Conservation (phyloP, 768 basidiomycete species). For the Suillus alpinus region DNA sequence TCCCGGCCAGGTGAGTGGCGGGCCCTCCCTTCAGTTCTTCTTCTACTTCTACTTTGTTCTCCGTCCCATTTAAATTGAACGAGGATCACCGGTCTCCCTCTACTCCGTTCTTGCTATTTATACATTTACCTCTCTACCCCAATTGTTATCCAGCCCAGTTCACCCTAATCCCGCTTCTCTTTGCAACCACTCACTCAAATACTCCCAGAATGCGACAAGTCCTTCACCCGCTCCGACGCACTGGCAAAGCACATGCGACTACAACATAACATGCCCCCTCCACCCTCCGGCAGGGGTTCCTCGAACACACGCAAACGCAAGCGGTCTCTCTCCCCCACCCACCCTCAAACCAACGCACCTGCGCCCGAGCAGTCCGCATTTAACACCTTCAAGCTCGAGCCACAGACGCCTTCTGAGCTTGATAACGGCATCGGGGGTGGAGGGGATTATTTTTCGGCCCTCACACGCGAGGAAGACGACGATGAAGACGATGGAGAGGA, state of each 20-base stretch:
- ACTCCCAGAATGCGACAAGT: slow-evolving; percentile 82
- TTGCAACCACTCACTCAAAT: not conserved
- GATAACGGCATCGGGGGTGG: slow-evolving; percentile 23
- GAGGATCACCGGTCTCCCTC: not conserved
- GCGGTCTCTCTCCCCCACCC: slow-evolving; percentile 29
- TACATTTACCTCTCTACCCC: not conserved
- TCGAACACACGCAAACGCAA: slow-evolving; percentile 66
- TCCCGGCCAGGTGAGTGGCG: slow-evolving; percentile 62
- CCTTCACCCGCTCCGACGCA: slow-evolving; percentile 93
- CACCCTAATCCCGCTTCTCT: not conserved
- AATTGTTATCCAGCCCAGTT: not conserved
- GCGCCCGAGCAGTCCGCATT: slow-evolving; percentile 32
- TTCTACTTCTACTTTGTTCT: not conserved
- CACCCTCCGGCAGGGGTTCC: slow-evolving; percentile 70
- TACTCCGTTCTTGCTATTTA: not conserved
- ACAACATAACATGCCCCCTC: slow-evolving; percentile 77
- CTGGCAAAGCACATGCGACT: slow-evolving; percentile 90
- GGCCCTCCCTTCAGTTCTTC: not conserved
- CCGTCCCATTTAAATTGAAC: slow-evolving; percentile 7
- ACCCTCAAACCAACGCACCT: slow-evolving; percentile 19
- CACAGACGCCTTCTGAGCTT: slow-evolving; percentile 39
- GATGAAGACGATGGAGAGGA: slow-evolving; percentile 31
- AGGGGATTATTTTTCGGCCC: slow-evolving; percentile 32
- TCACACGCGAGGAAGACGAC: slow-evolving; percentile 12
- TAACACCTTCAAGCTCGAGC: slow-evolving; percentile 65